Conservation (phyloP, 129 eudicot genomes). For the Lactuca sativa region DNA sequence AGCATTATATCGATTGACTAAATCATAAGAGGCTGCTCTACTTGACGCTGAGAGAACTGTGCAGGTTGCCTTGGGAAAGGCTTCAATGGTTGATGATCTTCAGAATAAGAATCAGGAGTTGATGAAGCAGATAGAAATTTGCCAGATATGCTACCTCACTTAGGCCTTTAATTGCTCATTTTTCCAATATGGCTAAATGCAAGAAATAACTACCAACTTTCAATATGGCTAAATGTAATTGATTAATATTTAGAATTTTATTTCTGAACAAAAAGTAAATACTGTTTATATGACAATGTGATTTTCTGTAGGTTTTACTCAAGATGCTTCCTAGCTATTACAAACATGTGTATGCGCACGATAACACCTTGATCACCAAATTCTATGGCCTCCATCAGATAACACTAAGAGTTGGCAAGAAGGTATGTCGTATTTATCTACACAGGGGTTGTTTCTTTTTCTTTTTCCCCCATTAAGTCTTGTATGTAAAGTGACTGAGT, state of each 20-base stretch:
- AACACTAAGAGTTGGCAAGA: constrained; percentile 52
- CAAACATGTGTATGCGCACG: constrained; percentile 62
- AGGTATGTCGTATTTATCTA: constrained; percentile 36
- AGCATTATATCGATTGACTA: constrained; percentile 86
- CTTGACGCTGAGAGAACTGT: constrained; percentile 96
- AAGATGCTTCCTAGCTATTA: constrained; percentile 83
- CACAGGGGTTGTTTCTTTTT: too few species aligned
- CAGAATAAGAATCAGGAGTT: constrained; percentile 92
- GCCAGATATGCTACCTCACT: constrained; percentile 52
- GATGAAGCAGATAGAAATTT: constrained; percentile 95
- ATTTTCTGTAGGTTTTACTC: constrained; percentile 57
- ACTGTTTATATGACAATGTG: background rate
- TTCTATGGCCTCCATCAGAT: constrained; percentile 80
- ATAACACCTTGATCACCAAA: constrained; percentile 77
- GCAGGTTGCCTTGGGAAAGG: constrained; percentile 86
- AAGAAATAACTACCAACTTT: too few species aligned
- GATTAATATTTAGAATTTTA: too few species aligned
- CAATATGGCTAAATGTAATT: too few species aligned
- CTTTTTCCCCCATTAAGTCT: too few species aligned
- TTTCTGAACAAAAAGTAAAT: too few species aligned
- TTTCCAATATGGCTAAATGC: background rate
- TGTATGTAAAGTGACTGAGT: too few species aligned
- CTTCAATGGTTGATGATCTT: constrained; percentile 92
- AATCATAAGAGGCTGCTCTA: constrained; percentile 93
- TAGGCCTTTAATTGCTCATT: background rate